These are phyloP conservation scores for Pneumocystis jirovecii DNA, from an alignment of 1,139 yeast species.

Conservation along the genomic window DNA sequence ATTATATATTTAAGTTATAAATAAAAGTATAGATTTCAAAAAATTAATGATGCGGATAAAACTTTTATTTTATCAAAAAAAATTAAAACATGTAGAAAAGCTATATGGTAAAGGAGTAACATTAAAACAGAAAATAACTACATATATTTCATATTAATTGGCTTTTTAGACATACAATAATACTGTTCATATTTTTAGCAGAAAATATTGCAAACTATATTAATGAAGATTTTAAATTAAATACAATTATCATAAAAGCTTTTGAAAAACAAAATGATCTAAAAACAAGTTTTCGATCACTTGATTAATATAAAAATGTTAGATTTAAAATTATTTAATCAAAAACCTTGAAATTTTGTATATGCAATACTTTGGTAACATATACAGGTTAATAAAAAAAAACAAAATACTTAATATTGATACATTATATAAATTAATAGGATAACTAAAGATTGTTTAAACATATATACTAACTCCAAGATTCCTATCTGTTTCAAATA, in stretches of 20 bases:
- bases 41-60: not conserved
- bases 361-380: not conserved
- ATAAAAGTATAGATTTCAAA: not conserved
- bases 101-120: no score
- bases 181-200: no score
- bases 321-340: not conserved
- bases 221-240: no score
- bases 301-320: not conserved
- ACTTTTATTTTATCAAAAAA: no score
- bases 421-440: not conserved
- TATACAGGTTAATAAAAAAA: not conserved
- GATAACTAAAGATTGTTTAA: not conserved
- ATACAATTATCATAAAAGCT: not conserved
- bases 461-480: not conserved
- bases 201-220: no score
- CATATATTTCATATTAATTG: no score
- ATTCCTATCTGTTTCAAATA: not conserved
- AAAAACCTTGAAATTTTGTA: not conserved
- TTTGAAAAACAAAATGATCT: not conserved
- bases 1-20: not conserved
- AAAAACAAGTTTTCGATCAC: not conserved
- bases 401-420: not conserved
- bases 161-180: no score
- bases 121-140: no score
- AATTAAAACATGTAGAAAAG: no score